phyloP scores from a whole-genome alignment of 2,329 filamentous ascomycete species.

The Raffaelea arxii region DNA sequence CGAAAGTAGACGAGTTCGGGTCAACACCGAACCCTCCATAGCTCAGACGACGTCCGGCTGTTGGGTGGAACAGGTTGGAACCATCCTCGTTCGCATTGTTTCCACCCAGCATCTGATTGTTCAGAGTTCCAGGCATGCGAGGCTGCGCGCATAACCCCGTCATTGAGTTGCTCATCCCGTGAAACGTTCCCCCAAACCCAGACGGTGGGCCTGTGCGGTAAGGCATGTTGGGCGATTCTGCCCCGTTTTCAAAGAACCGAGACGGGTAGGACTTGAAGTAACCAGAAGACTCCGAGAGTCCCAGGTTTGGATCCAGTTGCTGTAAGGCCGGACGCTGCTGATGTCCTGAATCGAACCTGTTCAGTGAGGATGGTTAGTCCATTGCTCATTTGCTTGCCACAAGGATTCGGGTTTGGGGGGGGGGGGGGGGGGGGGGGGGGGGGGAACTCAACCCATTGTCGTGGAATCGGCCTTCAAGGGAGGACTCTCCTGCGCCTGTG shows the following conservation, averaged over 20 bases:
- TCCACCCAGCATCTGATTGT: constrained; percentile 10
- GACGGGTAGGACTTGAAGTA: constrained; percentile 5
- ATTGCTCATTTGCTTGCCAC: background rate
- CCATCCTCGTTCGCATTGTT: constrained; percentile 13
- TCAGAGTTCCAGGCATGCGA: constrained; percentile 17
- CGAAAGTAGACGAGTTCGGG: constrained; percentile 7
- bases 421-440: no score
- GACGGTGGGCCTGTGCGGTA: constrained; percentile 4
- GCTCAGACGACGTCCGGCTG: constrained; percentile 17
- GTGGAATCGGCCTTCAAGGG: constrained; percentile 1
- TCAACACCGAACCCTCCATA: constrained; percentile 9
- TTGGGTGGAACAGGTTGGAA: constrained; percentile 16
- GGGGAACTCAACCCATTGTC: constrained; percentile 9
- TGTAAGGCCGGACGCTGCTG: constrained; percentile 9
- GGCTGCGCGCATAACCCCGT: constrained; percentile 7
- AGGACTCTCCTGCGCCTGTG: constrained; percentile 1
- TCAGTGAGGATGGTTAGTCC: background rate
- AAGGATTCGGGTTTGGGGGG: no score
- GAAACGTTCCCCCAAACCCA: constrained; percentile 1
- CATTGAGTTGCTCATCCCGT: constrained; percentile 4
- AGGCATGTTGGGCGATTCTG: constrained; percentile 4
- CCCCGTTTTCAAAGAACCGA: constrained; percentile 6
- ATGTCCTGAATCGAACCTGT: constrained; percentile 8
- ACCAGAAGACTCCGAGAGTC: constrained; percentile 2
- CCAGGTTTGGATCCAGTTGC: constrained; percentile 12